phyloP scores from a whole-genome alignment of 352 stramenopile species.

The Phytophthora rubi region DNA sequence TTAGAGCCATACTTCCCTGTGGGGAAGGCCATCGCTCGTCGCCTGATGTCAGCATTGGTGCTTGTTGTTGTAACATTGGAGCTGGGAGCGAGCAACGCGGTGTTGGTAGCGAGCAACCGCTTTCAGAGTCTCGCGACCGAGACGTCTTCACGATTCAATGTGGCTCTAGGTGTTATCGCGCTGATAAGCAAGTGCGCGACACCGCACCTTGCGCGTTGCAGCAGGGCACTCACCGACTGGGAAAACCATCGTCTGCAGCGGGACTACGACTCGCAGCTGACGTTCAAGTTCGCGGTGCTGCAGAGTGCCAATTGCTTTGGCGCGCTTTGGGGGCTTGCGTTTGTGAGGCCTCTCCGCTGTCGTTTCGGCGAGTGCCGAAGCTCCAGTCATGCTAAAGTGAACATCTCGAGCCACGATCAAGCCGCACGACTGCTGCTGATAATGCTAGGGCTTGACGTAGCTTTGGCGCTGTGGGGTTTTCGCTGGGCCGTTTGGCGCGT shows the following conservation, averaged over 20 bases:
- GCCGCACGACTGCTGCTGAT: constrained; percentile 56
- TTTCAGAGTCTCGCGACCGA: constrained; percentile 33
- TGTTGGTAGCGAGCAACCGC: constrained; percentile 43
- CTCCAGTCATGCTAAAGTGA: constrained; percentile 18
- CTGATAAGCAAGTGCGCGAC: constrained; percentile 38
- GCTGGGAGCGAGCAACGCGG: constrained; percentile 37
- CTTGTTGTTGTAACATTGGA: constrained; percentile 34
- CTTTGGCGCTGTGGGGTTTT: constrained; percentile 53
- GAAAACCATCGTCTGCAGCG: constrained; percentile 78
- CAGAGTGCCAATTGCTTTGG: constrained; percentile 73
- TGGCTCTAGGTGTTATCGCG: constrained; percentile 42
- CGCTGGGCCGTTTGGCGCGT: constrained; percentile 39
- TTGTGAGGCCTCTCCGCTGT: constrained; percentile 47
- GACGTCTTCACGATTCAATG: constrained; percentile 23
- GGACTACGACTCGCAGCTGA: constrained; percentile 74
- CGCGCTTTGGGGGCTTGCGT: constrained; percentile 58
- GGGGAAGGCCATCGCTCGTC: constrained; percentile 37
- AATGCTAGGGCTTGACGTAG: constrained; percentile 56
- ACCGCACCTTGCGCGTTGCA: constrained; percentile 46
- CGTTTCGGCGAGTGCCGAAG: constrained; percentile 16
- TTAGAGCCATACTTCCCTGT: constrained; percentile 58
- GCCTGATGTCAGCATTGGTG: constrained; percentile 30
- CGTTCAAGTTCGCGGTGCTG: constrained; percentile 73
- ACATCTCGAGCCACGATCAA: constrained; percentile 49
- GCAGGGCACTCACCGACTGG: constrained; percentile 62